Evolutionary conservation across 352 stramenopile species (phyloP), one percentile per base, ranked within the genome.

Genomic region (Pythium chondricola): DNA sequence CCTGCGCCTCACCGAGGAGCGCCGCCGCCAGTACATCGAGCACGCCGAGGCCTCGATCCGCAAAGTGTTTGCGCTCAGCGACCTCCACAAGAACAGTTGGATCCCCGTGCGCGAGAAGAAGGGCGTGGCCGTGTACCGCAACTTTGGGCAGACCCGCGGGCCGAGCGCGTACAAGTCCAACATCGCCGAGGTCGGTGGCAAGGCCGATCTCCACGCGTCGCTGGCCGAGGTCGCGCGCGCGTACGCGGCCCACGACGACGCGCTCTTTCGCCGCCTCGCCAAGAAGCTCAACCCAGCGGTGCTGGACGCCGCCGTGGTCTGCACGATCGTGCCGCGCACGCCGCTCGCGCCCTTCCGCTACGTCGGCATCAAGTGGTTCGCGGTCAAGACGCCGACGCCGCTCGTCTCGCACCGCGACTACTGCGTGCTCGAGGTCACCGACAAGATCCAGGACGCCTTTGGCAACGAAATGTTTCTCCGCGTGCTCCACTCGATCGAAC

Each of bases 281-380:
- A 88, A 88, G 58, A 89, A 89, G 52, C 61, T 92, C 30, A 88
- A 91, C 43, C 60, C 57, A 16, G 58, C 61, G 24, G 66, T 92
- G 26, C 66, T 92, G 63, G 80, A 94, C 53, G 78, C 80, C 16
- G 72, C 74, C n/a, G 81, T 90, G 48, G 58, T 94, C 21, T 63
- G 71, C 45, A 94, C 73, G 4, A 72, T 94, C 49, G 74, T 94
- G 24, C 83, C 83, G 35, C 70, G 83, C 48, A 83, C 80, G 22
- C 67, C 78, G 32, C 49, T 76, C 40, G 66, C 75, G 33, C 83
- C 83, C 2, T 92, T 77, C 52, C 69, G 80, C 18, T 94, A 94
- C 60, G 88, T 94, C 43, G 83, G 83, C 37, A 77, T 94, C 63
- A 91, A 92, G 61, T 94, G 83, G 83, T 92, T 87, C 52, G 80